Evolutionary conservation across 2,329 filamentous ascomycete species (phyloP), one percentile per base, ranked within the genome.

Genomic region (Didymella exigua): DNA sequence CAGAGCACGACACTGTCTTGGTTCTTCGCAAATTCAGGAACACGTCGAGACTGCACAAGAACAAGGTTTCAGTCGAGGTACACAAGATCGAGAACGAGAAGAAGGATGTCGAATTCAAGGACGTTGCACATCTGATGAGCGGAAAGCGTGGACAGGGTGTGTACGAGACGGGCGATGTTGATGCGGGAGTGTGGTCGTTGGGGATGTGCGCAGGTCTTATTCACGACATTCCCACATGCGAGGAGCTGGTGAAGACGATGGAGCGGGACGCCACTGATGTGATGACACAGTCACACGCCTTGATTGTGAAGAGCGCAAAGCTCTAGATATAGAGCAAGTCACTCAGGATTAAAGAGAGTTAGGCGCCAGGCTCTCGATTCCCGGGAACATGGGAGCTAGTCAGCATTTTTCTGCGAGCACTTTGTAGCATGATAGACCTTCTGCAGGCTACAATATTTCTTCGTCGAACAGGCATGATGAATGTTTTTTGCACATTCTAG

Each of bases 201-300:
- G 93, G 97, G 91, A 34, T 91, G 93, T 14, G 93, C 92, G 19
- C 93, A 95, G 75, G 93, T 96, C 64, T 81, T 23, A 81, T 81
- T 51, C 76, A 81, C 50, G 78, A 80, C 58, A 76, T 80, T 16
- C 78, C 78, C 1, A 78, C 74, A 0, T 80, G 78, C 58, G 72
- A 73, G 33, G 64, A 62, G 23, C 50, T 72, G 27, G 55, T 66
- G 16, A 67, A 62, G 53, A 61, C 63, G 9, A 63, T 72, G 46
- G 69, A 71, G 56, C 62, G 58, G 16, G 68, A 70, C 23, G 69
- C 68, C 7, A 59, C 61, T 36, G 64, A 68, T 21, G 57, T 61
- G 7, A 38, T 70, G 45, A 59, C 44, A 13, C 58, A 65, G 36
- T 62, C 58, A 6, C 61, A 66, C 38, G 60, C 54, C 3, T 53